Conservation (phyloP, 441 rosid genomes). For the Adansonia madagascariensis region DNA sequence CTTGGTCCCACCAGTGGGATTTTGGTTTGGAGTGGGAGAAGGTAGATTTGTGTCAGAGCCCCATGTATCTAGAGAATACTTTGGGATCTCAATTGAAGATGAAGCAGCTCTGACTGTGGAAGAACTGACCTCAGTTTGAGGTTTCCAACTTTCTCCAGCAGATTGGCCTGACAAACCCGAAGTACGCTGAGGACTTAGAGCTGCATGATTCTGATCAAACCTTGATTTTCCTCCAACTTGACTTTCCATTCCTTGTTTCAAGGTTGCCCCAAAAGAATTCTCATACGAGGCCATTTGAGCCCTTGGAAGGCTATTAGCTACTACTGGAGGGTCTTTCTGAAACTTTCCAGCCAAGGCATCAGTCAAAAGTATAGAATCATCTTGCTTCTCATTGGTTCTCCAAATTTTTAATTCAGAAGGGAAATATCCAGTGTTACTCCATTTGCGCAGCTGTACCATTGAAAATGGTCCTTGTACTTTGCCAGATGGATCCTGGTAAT, state of each 20-base stretch:
- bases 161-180: slow-evolving; percentile 34
- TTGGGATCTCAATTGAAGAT: slow-evolving; percentile 58
- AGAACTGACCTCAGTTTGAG: slow-evolving; percentile 42
- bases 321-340: slow-evolving; percentile 51
- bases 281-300: slow-evolving; percentile 43
- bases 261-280: slow-evolving; percentile 28
- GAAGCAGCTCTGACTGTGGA: slow-evolving; percentile 39
- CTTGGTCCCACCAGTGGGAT: slow-evolving; percentile 41
- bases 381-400: slow-evolving; percentile 61
- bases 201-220: slow-evolving; percentile 40
- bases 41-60: slow-evolving; percentile 71
- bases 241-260: slow-evolving; percentile 35
- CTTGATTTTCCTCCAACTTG: slow-evolving; percentile 36
- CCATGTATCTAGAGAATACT: slow-evolving; percentile 58
- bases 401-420: slow-evolving; percentile 84
- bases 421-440: slow-evolving; percentile 91
- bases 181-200: slow-evolving; percentile 23
- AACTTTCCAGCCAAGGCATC: slow-evolving; percentile 75
- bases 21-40: slow-evolving; percentile 85
- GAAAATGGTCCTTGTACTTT: slow-evolving; percentile 96
- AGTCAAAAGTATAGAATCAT: slow-evolving; percentile 71
- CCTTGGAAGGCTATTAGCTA: slow-evolving; percentile 40
- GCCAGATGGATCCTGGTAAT: slow-evolving; percentile 88
- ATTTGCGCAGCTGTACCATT: slow-evolving; percentile 85
- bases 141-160: not conserved